Conservation (phyloP, 2,329 filamentous ascomycete genomes). For the Phyllosticta citribraziliensis region DNA sequence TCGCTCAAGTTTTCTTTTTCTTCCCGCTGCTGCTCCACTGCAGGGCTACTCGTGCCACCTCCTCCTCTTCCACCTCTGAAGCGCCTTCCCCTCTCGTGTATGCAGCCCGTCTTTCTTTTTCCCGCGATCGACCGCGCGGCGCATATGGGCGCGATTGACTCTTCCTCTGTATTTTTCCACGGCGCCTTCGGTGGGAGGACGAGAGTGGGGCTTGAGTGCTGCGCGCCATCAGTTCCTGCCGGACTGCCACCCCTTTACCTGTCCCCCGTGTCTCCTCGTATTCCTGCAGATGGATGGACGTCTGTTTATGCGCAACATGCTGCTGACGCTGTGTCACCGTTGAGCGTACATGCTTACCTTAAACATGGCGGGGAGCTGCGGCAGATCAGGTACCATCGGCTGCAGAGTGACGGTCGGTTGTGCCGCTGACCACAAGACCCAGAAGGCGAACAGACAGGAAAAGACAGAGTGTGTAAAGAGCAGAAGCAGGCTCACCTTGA, state of each 20-base stretch:
- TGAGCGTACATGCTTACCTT: background rate
- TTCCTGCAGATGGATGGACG: background rate
- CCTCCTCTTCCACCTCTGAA: background rate
- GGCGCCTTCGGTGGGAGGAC: background rate
- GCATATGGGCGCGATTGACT: background rate
- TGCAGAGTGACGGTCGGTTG: background rate
- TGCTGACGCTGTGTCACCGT: background rate
- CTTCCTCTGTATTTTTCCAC: background rate
- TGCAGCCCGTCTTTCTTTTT: background rate
- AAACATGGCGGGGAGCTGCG: background rate
- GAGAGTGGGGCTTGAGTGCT: background rate
- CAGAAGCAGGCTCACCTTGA: background rate
- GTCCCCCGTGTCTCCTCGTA: background rate
- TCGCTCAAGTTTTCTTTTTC: background rate
- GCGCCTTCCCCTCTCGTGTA: background rate
- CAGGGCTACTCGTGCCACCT: background rate
- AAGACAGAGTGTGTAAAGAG: background rate
- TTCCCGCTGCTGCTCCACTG: background rate
- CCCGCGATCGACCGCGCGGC: background rate
- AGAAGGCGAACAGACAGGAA: background rate
- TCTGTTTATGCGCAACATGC: background rate
- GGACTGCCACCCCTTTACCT: background rate
- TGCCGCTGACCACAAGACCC: background rate
- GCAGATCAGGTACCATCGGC: background rate
- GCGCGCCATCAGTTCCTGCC: background rate